Evolutionary conservation across 2,329 filamentous ascomycete genomes (phyloP).

Genomic region (Phialocephala sp.): DNA sequence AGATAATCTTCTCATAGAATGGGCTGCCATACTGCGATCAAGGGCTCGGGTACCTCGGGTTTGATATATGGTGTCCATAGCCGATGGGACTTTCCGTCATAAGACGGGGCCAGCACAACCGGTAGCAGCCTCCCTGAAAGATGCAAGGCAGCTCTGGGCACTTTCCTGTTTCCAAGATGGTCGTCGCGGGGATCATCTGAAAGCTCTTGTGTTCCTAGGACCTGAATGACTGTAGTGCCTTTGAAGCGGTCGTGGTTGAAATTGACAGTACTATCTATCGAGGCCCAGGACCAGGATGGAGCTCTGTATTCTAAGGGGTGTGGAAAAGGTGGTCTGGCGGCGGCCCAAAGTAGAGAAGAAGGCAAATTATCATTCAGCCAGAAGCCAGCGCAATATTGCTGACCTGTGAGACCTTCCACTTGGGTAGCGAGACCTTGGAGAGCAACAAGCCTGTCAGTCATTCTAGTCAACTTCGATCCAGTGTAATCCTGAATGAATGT

Average conservation of each 20-base stretch:
- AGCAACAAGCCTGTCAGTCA: slow-evolving; percentile 11
- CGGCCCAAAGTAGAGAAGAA: neutral
- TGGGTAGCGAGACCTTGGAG: slow-evolving; percentile 6
- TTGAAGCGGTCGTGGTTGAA: neutral
- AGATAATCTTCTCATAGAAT: no score
- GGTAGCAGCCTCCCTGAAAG: neutral
- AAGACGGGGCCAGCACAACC: neutral
- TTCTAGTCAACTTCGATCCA: neutral
- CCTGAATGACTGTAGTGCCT: neutral
- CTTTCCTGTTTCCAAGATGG: neutral
- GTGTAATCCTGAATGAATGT: slow-evolving; percentile 1
- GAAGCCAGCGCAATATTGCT: neutral
- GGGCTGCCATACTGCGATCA: no score
- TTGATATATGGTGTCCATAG: no score
- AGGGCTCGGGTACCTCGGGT: no score
- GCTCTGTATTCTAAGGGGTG: neutral
- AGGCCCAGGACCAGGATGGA: slow-evolving; percentile 16
- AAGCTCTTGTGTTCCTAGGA: neutral
- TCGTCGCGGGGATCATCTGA: neutral
- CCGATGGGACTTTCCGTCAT: no score
- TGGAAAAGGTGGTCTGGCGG: neutral
- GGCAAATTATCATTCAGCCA: neutral
- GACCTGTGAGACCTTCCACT: slow-evolving; percentile 3
- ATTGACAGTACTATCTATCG: slow-evolving; percentile 4
- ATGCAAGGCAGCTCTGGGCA: neutral